Evolutionary conservation across 345 rosid species (phyloP).

Genomic region (Salix arbutifolia): DNA sequence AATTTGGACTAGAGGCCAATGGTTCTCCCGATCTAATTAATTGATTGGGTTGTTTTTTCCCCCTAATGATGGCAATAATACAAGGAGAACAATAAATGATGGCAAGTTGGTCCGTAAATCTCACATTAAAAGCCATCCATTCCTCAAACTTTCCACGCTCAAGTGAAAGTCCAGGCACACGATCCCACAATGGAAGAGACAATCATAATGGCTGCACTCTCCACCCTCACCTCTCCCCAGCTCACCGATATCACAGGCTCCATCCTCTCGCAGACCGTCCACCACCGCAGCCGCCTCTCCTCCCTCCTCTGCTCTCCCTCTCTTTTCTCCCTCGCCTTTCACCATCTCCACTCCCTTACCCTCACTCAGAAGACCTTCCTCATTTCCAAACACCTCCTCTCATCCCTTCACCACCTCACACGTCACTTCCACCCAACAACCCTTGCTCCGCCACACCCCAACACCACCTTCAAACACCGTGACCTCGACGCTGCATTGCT

Average conservation of each 20-base stretch:
- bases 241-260: slow-evolving; percentile 52
- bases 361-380: slow-evolving; percentile 59
- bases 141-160: slow-evolving; percentile 19
- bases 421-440: slow-evolving; percentile 35
- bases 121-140: slow-evolving; percentile 11
- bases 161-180: slow-evolving; percentile 18
- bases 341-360: slow-evolving; percentile 72
- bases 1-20: not conserved
- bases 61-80: not conserved
- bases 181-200: slow-evolving; percentile 55
- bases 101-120: not conserved
- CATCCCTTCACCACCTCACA: slow-evolving; percentile 60
- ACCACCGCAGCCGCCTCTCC: slow-evolving; percentile 60
- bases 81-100: not conserved
- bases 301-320: slow-evolving; percentile 67
- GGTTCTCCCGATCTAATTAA: not conserved
- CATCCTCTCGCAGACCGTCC: slow-evolving; percentile 44
- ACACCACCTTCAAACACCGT: slow-evolving; percentile 39
- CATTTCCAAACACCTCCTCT: slow-evolving; percentile 79
- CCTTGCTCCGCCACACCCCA: slow-evolving; percentile 20
- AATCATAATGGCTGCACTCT: slow-evolving; percentile 57
- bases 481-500: slow-evolving; percentile 76
- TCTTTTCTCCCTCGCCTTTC: slow-evolving; percentile 72
- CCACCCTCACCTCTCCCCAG: slow-evolving; percentile 43
- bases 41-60: not conserved